Percentiles rank a stretch among this genome's conserved stretches.
Conservation (phyloP, 495 filamentous ascomycete species). For the Penicillium egyptiacum region DNA sequence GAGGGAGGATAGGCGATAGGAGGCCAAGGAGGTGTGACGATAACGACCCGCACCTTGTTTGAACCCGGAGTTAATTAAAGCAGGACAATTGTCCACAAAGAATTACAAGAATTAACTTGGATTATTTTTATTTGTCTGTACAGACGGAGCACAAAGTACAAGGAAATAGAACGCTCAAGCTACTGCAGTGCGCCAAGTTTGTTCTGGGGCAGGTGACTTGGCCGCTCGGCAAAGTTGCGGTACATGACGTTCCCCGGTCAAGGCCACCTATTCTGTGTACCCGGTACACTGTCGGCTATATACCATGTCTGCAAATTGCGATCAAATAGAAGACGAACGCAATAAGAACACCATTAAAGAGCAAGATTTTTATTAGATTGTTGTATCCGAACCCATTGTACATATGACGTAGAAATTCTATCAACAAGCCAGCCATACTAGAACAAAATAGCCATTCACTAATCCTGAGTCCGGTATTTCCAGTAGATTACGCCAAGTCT, state of each 20-base stretch:
- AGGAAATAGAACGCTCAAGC: neutral
- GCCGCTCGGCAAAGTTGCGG: conserved; percentile 26
- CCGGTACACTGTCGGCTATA: conserved; percentile 12
- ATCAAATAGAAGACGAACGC: neutral
- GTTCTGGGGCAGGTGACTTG: conserved; percentile 30
- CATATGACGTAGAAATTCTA: conserved; percentile 21
- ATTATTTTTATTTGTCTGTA: neutral
- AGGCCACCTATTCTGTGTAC: conserved; percentile 13
- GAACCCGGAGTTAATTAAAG: conserved; percentile 3
- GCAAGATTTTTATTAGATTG: conserved; percentile 6
- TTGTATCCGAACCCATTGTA: conserved; percentile 18
- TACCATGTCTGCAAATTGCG: neutral
- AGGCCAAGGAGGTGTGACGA: conserved; percentile 23
- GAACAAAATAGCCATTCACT: conserved; percentile 4
- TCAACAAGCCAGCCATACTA: conserved; percentile 16
- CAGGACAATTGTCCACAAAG: neutral
- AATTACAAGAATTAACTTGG: neutral
- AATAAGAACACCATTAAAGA: neutral
- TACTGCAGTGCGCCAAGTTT: conserved; percentile 4
- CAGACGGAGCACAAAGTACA: conserved; percentile 1
- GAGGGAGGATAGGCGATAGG: conserved; percentile 22
- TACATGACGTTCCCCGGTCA: conserved; percentile 23
- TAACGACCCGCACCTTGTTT: conserved; percentile 26
- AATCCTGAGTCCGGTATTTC: conserved; percentile 2
- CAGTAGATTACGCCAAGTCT: conserved; percentile 22